Base-by-base conservation (phyloP, 257 asterid species). In the Vinca minor region DNA sequence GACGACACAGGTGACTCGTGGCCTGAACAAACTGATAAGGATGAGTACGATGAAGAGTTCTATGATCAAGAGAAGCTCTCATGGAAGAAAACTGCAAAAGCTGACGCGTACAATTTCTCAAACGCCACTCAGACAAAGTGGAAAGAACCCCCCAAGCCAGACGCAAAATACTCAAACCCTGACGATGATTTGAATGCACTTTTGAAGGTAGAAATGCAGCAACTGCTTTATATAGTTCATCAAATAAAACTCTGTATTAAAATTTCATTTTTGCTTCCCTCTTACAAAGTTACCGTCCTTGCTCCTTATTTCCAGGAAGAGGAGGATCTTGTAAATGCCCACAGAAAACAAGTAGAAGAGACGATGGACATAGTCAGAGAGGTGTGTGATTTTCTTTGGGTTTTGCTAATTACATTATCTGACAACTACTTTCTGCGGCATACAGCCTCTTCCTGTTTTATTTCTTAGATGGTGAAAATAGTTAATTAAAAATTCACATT, bases 11-110 rank as follows among this genome's bases (percentile, higher is more conserved):
- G 83, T 55, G 90, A 93, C 74, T 81, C 86, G 5, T 87, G 96
- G 99, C 90, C 84, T 15, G 97, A 93, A 64, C 95, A 87, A 73
- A 77, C 72, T 60, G 91, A 87, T 53, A 85, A 76, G 77, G 97
- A 90, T 64, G 99, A 90, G 61, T 83, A 84, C 31, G 94, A 83
- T 2, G 97, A 87, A 44, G 92, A 89, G 38, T 77, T 79, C 45
- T 84, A 81, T 36, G 99, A 86, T 79, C 92, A 74, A 74, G 96
- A 84, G 73, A 89, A 81, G 77, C 85, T 83, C 59, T 17, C 78
- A 10, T 82, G 79, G 86, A 83, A 77, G 68, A 79, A 70, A 73
- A 83, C 66, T 68, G 69, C 77, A 26, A 86, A 85, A 88, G 80
- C 66, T 59, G 97, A 86, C 55, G 36, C 76, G 8, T 73, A 75